A percentile compares a stretch with the other conserved stretches of the same genome.
Conservation (phyloP, 208 protist species). For the Lotmaria passim region DNA sequence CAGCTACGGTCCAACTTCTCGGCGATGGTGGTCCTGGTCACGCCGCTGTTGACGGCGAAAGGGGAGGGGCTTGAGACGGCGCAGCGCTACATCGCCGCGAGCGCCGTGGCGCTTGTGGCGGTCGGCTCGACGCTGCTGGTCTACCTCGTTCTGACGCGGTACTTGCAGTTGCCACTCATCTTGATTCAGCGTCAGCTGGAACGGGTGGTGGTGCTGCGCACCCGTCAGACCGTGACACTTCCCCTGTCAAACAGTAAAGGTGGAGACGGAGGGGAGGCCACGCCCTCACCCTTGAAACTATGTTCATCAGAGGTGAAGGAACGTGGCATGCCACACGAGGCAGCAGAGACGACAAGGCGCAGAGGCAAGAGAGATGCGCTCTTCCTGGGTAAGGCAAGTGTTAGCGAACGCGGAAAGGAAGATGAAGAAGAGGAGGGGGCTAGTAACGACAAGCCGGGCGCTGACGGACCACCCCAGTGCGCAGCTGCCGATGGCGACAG, state of each 20-base stretch:
- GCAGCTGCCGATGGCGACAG: too few species aligned
- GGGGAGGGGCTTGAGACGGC: not conserved
- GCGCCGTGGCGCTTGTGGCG: not conserved
- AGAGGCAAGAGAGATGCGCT: too few species aligned
- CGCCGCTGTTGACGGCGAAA: not conserved
- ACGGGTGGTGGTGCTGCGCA: slow-evolving; percentile 6
- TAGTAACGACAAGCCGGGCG: too few species aligned
- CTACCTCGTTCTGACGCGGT: slow-evolving; percentile 12
- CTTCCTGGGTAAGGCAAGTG: too few species aligned
- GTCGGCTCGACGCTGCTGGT: slow-evolving; percentile 9
- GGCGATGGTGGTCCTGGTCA: slow-evolving; percentile 16
- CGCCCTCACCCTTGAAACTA: too few species aligned
- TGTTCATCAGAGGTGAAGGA: too few species aligned
- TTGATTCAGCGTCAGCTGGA: slow-evolving; percentile 27
- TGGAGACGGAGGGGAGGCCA: too few species aligned
- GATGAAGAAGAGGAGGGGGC: too few species aligned
- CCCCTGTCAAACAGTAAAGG: not conserved
- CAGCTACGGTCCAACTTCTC: slow-evolving; percentile 23
- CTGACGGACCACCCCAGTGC: too few species aligned
- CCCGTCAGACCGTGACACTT: not conserved
- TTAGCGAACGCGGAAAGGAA: too few species aligned
- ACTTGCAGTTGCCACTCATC: slow-evolving; percentile 18
- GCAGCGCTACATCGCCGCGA: slow-evolving; percentile 18
- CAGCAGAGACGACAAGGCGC: too few species aligned
- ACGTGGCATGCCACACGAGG: too few species aligned